Percentiles rank a stretch among this genome's conserved stretches.
Evolutionary conservation across 2,329 filamentous ascomycete genomes (phyloP).

Genomic region (Pseudogymnoascus sp.): DNA sequence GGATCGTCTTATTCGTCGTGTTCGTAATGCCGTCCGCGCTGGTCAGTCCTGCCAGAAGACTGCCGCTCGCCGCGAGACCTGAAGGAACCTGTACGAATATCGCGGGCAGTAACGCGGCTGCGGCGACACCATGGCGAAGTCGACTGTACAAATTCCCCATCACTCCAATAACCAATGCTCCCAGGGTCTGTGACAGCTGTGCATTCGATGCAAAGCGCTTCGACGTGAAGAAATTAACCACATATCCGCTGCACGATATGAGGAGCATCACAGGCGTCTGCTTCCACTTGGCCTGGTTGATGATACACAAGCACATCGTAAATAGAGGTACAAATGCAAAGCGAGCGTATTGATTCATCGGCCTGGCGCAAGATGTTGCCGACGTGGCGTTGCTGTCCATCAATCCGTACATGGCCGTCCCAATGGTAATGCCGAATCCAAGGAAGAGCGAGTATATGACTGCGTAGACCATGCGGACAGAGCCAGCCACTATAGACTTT

Average conservation of each 20-base stretch:
- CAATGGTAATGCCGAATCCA: slow-evolving; percentile 49
- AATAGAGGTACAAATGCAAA: slow-evolving; percentile 71
- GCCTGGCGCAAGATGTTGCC: slow-evolving; percentile 37
- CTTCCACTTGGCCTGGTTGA: slow-evolving; percentile 76
- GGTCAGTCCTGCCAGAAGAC: slow-evolving; percentile 49
- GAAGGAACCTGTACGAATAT: slow-evolving; percentile 68
- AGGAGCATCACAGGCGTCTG: slow-evolving; percentile 71
- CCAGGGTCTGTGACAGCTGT: slow-evolving; percentile 69
- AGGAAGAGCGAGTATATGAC: slow-evolving; percentile 51
- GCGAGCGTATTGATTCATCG: slow-evolving; percentile 43
- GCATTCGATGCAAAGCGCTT: slow-evolving; percentile 59
- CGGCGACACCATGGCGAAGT: slow-evolving; percentile 56
- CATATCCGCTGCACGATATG: slow-evolving; percentile 65
- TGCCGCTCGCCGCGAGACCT: slow-evolving; percentile 52
- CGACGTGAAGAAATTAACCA: slow-evolving; percentile 67
- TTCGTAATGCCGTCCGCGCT: slow-evolving; percentile 47
- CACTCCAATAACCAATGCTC: slow-evolving; percentile 67
- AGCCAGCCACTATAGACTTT: slow-evolving; percentile 46
- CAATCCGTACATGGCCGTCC: slow-evolving; percentile 46
- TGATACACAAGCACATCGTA: slow-evolving; percentile 62
- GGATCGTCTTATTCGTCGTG: slow-evolving; percentile 16
- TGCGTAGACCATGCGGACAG: slow-evolving; percentile 50
- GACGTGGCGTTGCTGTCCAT: slow-evolving; percentile 41
- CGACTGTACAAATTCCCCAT: slow-evolving; percentile 71
- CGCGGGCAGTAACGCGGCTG: slow-evolving; percentile 75